A percentile compares a stretch with the other conserved stretches of the same genome.
Evolutionary conservation across 768 basidiomycete genomes (phyloP).

Genomic region (Pluteus cervinus): DNA sequence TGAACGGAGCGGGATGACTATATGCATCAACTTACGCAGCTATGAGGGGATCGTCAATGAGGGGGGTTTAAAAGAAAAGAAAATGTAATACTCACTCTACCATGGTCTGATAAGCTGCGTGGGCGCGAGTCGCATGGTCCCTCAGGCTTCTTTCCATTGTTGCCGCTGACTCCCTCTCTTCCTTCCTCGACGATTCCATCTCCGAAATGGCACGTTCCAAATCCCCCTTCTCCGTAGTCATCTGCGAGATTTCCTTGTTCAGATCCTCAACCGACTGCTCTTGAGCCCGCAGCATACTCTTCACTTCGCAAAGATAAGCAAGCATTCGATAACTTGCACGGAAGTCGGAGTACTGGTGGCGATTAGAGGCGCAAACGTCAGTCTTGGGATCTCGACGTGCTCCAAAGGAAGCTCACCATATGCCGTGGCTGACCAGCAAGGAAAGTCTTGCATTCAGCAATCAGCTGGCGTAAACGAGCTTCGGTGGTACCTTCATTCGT

Average conservation of each 20-base stretch:
- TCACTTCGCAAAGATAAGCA: constrained; percentile 43
- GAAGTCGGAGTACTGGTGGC: constrained; percentile 42
- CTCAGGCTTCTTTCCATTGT: constrained; percentile 48
- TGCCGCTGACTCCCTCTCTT: constrained; percentile 47
- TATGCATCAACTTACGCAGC: no score
- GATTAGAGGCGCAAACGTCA: constrained; percentile 9
- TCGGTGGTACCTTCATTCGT: constrained; percentile 53
- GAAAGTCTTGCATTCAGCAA: constrained; percentile 44
- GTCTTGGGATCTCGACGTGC: not conserved
- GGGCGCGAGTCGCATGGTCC: constrained; percentile 43
- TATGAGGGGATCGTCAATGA: no score
- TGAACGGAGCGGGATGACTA: no score
- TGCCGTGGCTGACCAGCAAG: constrained; percentile 39
- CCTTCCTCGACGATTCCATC: constrained; percentile 30
- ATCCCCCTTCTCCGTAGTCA: constrained; percentile 28
- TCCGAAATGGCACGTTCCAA: constrained; percentile 31
- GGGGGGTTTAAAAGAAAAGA: not conserved
- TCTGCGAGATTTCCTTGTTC: constrained; percentile 25
- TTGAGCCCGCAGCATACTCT: constrained; percentile 29
- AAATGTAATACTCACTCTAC: constrained; percentile 29
- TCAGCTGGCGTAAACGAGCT: constrained; percentile 39
- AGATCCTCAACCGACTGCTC: constrained; percentile 26
- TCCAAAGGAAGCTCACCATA: constrained; percentile 27
- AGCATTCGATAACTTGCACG: constrained; percentile 43
- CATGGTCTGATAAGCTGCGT: constrained; percentile 33